Evolutionary conservation across 805 yeast species (phyloP).

Genomic region (Ogataea trehaloabstinens): DNA sequence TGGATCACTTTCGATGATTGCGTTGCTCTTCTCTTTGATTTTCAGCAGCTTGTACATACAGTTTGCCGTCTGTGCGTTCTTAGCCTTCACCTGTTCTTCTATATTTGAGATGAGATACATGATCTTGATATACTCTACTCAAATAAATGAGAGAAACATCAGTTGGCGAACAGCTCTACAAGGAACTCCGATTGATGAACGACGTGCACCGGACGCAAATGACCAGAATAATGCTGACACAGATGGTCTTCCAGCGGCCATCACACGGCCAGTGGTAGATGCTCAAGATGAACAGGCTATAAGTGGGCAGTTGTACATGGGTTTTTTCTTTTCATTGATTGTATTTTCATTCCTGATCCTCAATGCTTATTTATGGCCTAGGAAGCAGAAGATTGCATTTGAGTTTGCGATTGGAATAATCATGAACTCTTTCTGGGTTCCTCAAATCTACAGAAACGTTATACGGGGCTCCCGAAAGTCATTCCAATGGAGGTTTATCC

Average conservation of each 20-base stretch:
- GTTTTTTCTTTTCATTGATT: constrained; percentile 55
- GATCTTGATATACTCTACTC: constrained; percentile 64
- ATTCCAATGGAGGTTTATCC: constrained; percentile 71
- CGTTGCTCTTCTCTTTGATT: constrained; percentile 57
- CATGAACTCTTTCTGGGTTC: constrained; percentile 79
- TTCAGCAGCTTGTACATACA: constrained; percentile 60
- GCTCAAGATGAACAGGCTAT: constrained; percentile 52
- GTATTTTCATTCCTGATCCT: constrained; percentile 54
- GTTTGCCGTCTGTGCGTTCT: constrained; percentile 64
- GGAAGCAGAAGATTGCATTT: constrained; percentile 46
- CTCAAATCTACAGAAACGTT: constrained; percentile 80
- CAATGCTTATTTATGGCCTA: constrained; percentile 64
- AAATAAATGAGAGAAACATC: constrained; percentile 68
- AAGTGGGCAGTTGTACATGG: constrained; percentile 54
- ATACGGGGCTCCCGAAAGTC: constrained; percentile 65
- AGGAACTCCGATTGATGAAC: constrained; percentile 50
- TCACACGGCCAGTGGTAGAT: constrained; percentile 21
- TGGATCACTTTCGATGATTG: constrained; percentile 62
- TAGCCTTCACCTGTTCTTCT: constrained; percentile 66
- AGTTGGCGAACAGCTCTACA: constrained; percentile 64
- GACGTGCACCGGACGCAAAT: constrained; percentile 16
- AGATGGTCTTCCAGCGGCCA: constrained; percentile 21
- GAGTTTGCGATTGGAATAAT: constrained; percentile 54
- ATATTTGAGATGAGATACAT: constrained; percentile 75
- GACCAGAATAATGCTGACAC: constrained; percentile 10